Evolutionary conservation across 352 stramenopile genomes (phyloP).

Genomic region (Phytophthora colocasiae): DNA sequence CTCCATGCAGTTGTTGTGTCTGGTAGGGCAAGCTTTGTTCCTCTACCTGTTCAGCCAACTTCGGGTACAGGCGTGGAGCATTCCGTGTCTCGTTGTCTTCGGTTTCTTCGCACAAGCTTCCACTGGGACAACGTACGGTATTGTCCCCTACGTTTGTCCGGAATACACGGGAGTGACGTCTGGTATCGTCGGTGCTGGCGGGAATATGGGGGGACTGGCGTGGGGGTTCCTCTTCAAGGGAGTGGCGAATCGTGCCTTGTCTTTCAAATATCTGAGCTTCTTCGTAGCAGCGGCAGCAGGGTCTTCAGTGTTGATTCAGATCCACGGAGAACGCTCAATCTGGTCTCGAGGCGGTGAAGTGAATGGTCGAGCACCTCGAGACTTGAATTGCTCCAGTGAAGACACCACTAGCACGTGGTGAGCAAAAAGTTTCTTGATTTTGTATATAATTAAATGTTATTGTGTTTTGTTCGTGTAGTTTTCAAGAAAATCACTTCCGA

Average conservation of each 20-base stretch:
- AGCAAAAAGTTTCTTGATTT: too few relatives aligned
- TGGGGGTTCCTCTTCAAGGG: slow-evolving; percentile 61
- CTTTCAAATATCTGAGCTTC: slow-evolving; percentile 53
- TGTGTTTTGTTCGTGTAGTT: too few relatives aligned
- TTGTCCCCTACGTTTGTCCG: slow-evolving; percentile 58
- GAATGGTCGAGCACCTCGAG: background rate
- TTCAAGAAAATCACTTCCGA: too few relatives aligned
- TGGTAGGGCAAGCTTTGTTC: slow-evolving; percentile 72
- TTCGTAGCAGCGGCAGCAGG: slow-evolving; percentile 34
- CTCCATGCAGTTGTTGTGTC: slow-evolving; percentile 71
- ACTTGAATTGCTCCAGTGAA: slow-evolving; percentile 1
- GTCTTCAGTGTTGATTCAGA: slow-evolving; percentile 11
- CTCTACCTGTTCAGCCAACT: slow-evolving; percentile 85
- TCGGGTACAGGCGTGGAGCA: slow-evolving; percentile 51
- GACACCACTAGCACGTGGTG: slow-evolving; percentile 12
- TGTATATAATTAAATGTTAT: too few relatives aligned
- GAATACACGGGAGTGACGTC: slow-evolving; percentile 50
- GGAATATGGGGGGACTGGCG: slow-evolving; percentile 53
- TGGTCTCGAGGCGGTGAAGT: slow-evolving; percentile 18
- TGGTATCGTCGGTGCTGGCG: slow-evolving; percentile 61
- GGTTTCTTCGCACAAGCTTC: slow-evolving; percentile 77
- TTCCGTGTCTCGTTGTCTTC: slow-evolving; percentile 88
- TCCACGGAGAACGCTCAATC: slow-evolving; percentile 33
- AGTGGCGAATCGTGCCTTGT: slow-evolving; percentile 35
- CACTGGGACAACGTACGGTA: slow-evolving; percentile 56